Percentiles rank a stretch among this genome's conserved stretches.
phyloP scores from a whole-genome alignment of 495 filamentous ascomycete species.

The Xylaria intraflava region DNA sequence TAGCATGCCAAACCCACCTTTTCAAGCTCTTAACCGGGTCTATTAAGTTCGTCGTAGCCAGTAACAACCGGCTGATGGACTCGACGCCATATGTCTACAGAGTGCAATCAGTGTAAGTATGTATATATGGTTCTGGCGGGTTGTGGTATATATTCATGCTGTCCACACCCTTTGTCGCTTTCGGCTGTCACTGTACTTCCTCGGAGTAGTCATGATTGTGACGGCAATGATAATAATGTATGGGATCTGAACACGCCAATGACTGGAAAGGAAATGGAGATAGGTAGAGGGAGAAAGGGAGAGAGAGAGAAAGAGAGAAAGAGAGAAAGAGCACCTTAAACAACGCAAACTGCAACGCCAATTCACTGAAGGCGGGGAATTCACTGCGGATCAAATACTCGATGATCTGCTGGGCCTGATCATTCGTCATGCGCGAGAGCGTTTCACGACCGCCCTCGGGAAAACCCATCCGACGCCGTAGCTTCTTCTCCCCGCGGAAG shows the following conservation, averaged over 20 bases:
- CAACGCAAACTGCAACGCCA: conserved; percentile 57
- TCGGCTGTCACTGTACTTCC: too few relatives aligned
- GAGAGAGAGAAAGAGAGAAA: neutral
- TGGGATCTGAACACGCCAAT: neutral
- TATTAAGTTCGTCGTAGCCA: conserved; percentile 53
- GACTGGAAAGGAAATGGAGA: neutral
- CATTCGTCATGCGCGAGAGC: conserved; percentile 55
- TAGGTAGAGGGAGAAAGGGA: neutral
- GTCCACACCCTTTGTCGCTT: too few relatives aligned
- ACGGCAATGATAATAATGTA: neutral
- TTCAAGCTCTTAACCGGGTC: conserved; percentile 47
- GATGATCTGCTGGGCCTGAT: conserved; percentile 54
- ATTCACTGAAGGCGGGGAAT: conserved; percentile 51
- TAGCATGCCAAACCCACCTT: conserved; percentile 27
- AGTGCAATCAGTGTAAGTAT: neutral
- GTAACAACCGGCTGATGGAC: conserved; percentile 51
- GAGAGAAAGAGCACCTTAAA: conserved; percentile 42
- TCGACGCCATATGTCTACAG: conserved; percentile 60
- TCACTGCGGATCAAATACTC: conserved; percentile 43
- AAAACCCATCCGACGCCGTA: conserved; percentile 46
- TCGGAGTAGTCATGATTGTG: too few relatives aligned
- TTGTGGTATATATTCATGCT: neutral
- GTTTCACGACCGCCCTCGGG: conserved; percentile 41
- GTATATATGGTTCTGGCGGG: neutral
- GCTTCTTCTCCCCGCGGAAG: conserved; percentile 37